phyloP scores from a whole-genome alignment of 768 basidiomycete species.

The Mycena vitilis region DNA sequence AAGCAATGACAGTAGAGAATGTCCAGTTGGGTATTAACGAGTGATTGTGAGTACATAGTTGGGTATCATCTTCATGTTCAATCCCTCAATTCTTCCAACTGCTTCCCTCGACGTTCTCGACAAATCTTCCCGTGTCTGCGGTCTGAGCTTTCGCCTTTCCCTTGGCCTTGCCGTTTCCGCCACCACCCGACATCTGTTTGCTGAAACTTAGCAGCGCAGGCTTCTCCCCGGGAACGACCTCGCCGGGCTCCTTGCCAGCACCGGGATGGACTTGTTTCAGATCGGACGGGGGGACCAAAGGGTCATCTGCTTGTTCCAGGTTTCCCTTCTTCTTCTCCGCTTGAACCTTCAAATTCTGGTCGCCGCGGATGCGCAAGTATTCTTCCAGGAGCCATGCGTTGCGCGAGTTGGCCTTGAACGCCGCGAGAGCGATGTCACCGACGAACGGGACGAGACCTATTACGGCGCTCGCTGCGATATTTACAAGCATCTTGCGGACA shows the following conservation, averaged over 20 bases:
- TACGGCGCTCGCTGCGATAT: slow-evolving; percentile 75
- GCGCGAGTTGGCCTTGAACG: slow-evolving; percentile 89
- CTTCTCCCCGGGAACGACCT: slow-evolving; percentile 42
- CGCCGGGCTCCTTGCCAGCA: slow-evolving; percentile 56
- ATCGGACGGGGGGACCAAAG: slow-evolving; percentile 44
- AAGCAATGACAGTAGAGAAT: neutral
- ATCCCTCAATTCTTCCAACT: neutral
- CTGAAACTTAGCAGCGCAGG: slow-evolving; percentile 23
- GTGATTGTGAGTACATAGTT: neutral
- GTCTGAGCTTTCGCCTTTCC: slow-evolving; percentile 13
- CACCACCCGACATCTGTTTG: slow-evolving; percentile 22
- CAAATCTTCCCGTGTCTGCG: slow-evolving; percentile 24
- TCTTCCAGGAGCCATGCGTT: slow-evolving; percentile 91
- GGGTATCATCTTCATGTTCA: slow-evolving; percentile 1
- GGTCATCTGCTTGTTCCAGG: slow-evolving; percentile 34
- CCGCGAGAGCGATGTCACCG: slow-evolving; percentile 82
- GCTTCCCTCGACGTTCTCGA: slow-evolving; percentile 29
- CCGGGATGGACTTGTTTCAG: slow-evolving; percentile 65
- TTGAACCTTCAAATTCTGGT: slow-evolving; percentile 72
- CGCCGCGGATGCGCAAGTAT: slow-evolving; percentile 81
- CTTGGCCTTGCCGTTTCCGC: slow-evolving; percentile 20
- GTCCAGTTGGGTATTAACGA: neutral
- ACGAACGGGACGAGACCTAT: slow-evolving; percentile 76
- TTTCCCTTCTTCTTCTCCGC: slow-evolving; percentile 48
- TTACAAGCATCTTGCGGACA: slow-evolving; percentile 76